Conservation (phyloP, 116 monocot genomes). For the Papilionanthe hybrid region DNA sequence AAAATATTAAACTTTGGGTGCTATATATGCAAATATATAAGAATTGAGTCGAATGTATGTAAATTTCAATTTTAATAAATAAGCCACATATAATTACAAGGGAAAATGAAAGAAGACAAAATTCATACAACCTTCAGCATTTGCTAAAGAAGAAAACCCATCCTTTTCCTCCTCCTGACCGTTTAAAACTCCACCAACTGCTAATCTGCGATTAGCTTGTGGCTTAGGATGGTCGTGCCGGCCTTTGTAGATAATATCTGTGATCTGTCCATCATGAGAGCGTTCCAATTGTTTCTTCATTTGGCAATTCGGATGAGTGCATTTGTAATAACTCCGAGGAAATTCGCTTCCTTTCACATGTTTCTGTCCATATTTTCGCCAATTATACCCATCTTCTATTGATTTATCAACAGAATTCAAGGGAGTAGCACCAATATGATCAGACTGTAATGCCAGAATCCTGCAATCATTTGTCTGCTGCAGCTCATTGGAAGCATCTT, state of each 20-base stretch:
- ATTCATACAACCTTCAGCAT: constrained; percentile 37
- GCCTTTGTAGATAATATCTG: constrained; percentile 90
- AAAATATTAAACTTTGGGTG: no score
- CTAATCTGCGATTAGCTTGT: constrained; percentile 56
- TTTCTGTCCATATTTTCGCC: constrained; percentile 98
- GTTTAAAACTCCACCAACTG: constrained; percentile 44
- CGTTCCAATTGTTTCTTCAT: constrained; percentile 94
- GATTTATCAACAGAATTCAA: constrained; percentile 43
- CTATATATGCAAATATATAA: no score
- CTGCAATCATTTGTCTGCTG: constrained; percentile 30
- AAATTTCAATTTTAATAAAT: no score
- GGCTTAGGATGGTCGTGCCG: constrained; percentile 95
- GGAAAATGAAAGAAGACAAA: constrained; percentile 7
- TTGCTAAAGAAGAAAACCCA: constrained; percentile 28
- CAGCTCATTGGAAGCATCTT: constrained; percentile 32
- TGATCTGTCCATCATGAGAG: constrained; percentile 87
- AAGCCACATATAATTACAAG: neutral
- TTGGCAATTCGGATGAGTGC: constrained; percentile 93
- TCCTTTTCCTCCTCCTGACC: constrained; percentile 59
- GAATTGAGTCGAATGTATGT: no score
- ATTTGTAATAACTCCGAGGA: constrained; percentile 97
- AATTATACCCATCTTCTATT: constrained; percentile 92
- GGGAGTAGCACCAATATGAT: constrained; percentile 27
- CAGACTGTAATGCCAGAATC: constrained; percentile 19
- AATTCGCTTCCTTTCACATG: constrained; percentile 97